Conservation (phyloP, 176 grass and related monocot species). For the Zea mays region DNA sequence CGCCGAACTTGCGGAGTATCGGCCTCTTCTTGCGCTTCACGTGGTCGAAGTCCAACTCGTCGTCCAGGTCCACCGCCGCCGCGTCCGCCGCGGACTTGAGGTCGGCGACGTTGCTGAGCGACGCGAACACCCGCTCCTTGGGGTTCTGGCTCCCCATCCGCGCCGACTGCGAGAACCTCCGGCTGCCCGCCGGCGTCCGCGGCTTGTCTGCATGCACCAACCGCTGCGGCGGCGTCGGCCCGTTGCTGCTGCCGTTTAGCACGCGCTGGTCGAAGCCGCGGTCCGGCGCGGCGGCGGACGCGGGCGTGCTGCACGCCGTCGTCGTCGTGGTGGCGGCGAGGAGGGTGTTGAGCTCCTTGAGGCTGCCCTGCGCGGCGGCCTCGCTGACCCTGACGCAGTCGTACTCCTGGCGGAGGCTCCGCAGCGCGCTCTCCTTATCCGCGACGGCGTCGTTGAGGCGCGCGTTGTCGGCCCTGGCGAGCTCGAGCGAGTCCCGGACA, state of each 20-base stretch:
- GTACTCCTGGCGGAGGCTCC: constrained; percentile 68
- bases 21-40: constrained; percentile 49
- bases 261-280: constrained; percentile 16
- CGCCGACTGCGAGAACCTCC: constrained; percentile 52
- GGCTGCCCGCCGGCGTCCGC: constrained; percentile 29
- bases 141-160: constrained; percentile 44
- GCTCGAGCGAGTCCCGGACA: constrained; percentile 66
- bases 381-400: constrained; percentile 95
- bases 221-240: constrained; percentile 27
- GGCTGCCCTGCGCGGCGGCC: constrained; percentile 74
- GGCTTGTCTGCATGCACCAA: constrained; percentile 38
- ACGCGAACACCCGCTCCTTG: constrained; percentile 62
- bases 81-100: constrained; percentile 52
- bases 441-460: constrained; percentile 53
- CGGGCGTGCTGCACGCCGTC: constrained; percentile 42
- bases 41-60: constrained; percentile 64
- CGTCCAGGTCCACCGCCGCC: constrained; percentile 49
- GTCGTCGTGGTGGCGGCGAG: constrained; percentile 62
- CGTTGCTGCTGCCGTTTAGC: constrained; percentile 23
- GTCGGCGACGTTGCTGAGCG: constrained; percentile 76
- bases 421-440: constrained; percentile 68
- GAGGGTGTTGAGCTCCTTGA: constrained; percentile 84
- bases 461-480: constrained; percentile 59
- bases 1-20: constrained; percentile 70
- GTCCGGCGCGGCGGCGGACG: constrained; percentile 34